Conservation (phyloP, 768 basidiomycete species). For the Tricholoma sp. region DNA sequence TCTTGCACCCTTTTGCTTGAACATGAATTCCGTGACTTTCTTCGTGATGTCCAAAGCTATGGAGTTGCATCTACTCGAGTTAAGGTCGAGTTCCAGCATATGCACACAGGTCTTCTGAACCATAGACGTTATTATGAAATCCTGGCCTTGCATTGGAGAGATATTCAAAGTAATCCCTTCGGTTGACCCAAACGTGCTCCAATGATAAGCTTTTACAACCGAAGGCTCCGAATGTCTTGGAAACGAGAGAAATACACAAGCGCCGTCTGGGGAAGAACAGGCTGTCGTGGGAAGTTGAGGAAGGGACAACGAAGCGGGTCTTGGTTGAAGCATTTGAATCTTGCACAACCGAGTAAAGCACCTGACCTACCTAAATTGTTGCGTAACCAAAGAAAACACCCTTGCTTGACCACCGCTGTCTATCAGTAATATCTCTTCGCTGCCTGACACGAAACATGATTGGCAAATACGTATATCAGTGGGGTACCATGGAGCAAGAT, state of each 20-base stretch:
- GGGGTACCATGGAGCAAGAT: conserved; percentile 40
- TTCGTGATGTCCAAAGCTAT: conserved; percentile 47
- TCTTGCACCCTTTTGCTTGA: conserved; percentile 36
- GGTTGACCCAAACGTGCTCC: conserved; percentile 50
- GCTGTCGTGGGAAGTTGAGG: conserved; percentile 27
- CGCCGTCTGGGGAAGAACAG: conserved; percentile 48
- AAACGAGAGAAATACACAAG: conserved; percentile 40
- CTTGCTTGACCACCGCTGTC: conserved; percentile 39
- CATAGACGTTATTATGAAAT: conserved; percentile 39
- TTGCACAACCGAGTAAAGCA: neutral
- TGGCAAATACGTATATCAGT: conserved; percentile 21
- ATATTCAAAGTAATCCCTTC: conserved; percentile 37
- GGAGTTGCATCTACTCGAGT: conserved; percentile 30
- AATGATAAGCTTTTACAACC: conserved; percentile 42
- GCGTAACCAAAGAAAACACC: conserved; percentile 49
- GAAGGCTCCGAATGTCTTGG: conserved; percentile 2
- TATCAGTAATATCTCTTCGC: conserved; percentile 48
- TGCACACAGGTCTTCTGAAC: conserved; percentile 36
- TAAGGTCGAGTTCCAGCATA: conserved; percentile 33
- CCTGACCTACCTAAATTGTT: conserved; percentile 43
- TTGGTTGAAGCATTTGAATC: conserved; percentile 11
- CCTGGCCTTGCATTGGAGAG: conserved; percentile 17
- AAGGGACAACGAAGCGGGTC: conserved; percentile 42
- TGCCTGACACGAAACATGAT: conserved; percentile 42
- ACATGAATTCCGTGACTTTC: conserved; percentile 51